Percentiles rank a stretch among this genome's conserved stretches.
Evolutionary conservation across 305 asterid species (phyloP).

Genomic region (Solanum hybrid): DNA sequence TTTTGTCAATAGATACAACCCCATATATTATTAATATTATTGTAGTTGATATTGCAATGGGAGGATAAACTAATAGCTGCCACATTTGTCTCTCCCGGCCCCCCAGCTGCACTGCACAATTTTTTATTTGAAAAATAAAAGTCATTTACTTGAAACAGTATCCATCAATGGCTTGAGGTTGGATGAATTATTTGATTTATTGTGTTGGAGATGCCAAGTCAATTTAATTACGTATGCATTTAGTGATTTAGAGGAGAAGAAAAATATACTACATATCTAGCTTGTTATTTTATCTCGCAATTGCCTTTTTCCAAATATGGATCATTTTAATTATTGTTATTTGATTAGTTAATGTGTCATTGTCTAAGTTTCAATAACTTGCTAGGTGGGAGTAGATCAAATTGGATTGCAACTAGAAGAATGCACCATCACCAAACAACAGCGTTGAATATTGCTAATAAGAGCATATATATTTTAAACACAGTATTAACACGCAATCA

Average conservation of each 20-base stretch:
- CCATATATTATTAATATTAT: not conserved
- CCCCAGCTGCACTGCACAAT: not conserved
- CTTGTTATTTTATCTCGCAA: not conserved
- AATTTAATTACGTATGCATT: not conserved
- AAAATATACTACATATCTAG: not conserved
- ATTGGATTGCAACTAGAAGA: not conserved
- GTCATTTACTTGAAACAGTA: not conserved
- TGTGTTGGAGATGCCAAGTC: not conserved
- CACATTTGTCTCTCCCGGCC: not conserved
- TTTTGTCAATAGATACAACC: not conserved
- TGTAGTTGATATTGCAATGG: not conserved
- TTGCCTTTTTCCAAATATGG: not conserved
- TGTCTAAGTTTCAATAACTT: not conserved
- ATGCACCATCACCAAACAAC: not conserved
- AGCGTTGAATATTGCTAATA: not conserved
- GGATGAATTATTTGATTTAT: not conserved
- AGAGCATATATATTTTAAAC: not conserved
- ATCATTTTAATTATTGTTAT: not conserved
- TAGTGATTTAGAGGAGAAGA: not conserved
- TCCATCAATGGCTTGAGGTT: not conserved
- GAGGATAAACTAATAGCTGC: not conserved
- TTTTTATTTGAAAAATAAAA: not conserved
- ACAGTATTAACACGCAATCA: not conserved
- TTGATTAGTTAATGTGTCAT: not conserved
- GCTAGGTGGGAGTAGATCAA: constrained; percentile 1